Conservation (phyloP, 2,329 filamentous ascomycete species). For the Colletotrichum sp. region DNA sequence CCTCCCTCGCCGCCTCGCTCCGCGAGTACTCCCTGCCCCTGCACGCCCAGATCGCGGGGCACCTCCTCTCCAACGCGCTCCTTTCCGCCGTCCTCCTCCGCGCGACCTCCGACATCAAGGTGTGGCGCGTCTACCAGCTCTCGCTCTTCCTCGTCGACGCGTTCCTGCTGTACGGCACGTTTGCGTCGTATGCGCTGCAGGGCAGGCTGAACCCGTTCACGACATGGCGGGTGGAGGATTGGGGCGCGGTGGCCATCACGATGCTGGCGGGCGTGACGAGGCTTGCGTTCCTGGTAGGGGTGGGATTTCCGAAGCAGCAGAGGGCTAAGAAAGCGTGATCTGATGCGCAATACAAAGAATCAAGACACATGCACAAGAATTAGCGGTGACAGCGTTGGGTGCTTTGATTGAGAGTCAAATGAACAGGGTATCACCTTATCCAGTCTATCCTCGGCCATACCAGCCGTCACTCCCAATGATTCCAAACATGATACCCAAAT, state of each 20-base stretch:
- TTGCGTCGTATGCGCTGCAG: background rate
- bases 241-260: background rate
- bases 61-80: constrained; percentile 1
- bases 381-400: background rate
- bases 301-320: background rate
- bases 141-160: background rate
- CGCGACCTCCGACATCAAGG: background rate
- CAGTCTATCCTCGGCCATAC: constrained; percentile 15
- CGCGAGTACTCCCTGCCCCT: background rate
- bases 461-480: background rate
- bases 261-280: background rate
- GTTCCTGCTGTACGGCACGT: background rate
- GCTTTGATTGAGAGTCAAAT: background rate
- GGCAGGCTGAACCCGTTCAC: background rate
- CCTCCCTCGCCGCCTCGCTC: background rate
- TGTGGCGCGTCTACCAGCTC: constrained; percentile 7
- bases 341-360: rapidly evolving
- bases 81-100: constrained; percentile 3
- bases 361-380: background rate
- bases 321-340: background rate
- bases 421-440: constrained; percentile 23
- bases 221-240: constrained; percentile 7
- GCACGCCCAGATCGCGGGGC: background rate
- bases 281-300: background rate
- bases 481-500: constrained; percentile 7